Evolutionary conservation across 2,329 filamentous ascomycete genomes (phyloP).

Genomic region (Aspergillus terreus): DNA sequence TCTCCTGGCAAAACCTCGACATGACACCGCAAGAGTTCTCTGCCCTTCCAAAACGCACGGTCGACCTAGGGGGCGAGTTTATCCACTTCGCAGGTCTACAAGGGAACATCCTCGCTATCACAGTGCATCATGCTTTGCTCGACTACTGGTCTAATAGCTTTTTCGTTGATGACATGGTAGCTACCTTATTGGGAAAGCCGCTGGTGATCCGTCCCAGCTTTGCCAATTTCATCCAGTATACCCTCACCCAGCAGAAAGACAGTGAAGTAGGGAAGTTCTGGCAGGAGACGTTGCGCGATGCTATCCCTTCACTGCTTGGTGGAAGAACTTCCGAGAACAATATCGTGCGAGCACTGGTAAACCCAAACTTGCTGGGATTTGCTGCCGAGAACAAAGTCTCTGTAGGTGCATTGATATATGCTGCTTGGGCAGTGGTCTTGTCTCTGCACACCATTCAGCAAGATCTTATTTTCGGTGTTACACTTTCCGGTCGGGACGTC

Average conservation of each 20-base stretch:
- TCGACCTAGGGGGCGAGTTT: constrained; percentile 9
- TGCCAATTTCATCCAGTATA: constrained; percentile 4
- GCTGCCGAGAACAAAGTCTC: constrained; percentile 2
- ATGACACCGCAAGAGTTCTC: background rate
- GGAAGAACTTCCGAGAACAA: background rate
- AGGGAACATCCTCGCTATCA: constrained; percentile 19
- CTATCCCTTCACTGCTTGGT: constrained; percentile 3
- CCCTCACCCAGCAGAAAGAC: background rate
- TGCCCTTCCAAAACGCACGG: background rate
- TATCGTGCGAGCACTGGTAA: constrained; percentile 1
- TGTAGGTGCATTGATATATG: constrained; percentile 9
- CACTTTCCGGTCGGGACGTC: constrained; percentile 11
- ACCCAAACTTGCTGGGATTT: background rate
- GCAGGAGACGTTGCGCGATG: constrained; percentile 3
- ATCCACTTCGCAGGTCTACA: constrained; percentile 12
- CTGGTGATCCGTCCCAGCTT: constrained; percentile 4
- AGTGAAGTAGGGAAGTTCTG: constrained; percentile 5
- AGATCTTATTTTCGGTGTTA: constrained; percentile 11
- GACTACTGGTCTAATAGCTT: constrained; percentile 33
- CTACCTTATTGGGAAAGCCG: constrained; percentile 1
- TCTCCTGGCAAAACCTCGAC: constrained; percentile 8
- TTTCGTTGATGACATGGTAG: constrained; percentile 22
- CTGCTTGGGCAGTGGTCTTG: constrained; percentile 13
- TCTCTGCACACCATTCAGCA: constrained; percentile 4
- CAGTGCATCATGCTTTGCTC: constrained; percentile 32